A percentile compares a stretch with the other conserved stretches of the same genome.
Evolutionary conservation across 2,329 filamentous ascomycete genomes (phyloP).

Genomic region (Epichloe aotearoae): DNA sequence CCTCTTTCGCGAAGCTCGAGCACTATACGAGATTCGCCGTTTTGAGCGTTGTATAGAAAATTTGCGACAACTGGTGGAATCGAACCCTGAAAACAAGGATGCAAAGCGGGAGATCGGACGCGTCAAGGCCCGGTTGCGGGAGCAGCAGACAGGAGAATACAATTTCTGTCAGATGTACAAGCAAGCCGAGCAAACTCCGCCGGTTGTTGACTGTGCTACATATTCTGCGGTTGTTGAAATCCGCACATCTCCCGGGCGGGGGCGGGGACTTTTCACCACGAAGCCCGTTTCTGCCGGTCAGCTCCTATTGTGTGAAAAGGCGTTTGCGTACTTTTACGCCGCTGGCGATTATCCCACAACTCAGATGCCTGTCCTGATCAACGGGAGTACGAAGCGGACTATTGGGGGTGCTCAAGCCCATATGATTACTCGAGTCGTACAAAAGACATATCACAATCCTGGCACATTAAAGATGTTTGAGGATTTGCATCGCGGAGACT

Average conservation of each 20-base stretch:
- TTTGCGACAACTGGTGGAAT: constrained; percentile 12
- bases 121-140: constrained; percentile 18
- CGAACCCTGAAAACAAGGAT: background rate
- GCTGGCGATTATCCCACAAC: constrained; percentile 9
- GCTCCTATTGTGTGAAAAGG: constrained; percentile 42
- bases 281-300: constrained; percentile 33
- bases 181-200: background rate
- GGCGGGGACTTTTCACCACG: constrained; percentile 38
- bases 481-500: constrained; percentile 27
- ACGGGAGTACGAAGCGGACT: background rate
- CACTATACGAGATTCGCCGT: constrained; percentile 28
- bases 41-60: constrained; percentile 23
- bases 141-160: constrained; percentile 28
- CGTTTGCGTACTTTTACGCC: constrained; percentile 29
- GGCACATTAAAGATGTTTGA: constrained; percentile 19
- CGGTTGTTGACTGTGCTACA: constrained; percentile 31
- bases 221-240: constrained; percentile 29
- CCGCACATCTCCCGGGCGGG: constrained; percentile 24
- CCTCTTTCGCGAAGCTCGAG: constrained; percentile 29
- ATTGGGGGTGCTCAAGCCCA: constrained; percentile 25
- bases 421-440: constrained; percentile 26
- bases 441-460: constrained; percentile 32
- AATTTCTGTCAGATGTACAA: constrained; percentile 14
- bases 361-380: constrained; percentile 20
- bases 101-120: constrained; percentile 7